Evolutionary conservation across 2,329 filamentous ascomycete species (phyloP).

Genomic region (Leptographium wingfieldii): DNA sequence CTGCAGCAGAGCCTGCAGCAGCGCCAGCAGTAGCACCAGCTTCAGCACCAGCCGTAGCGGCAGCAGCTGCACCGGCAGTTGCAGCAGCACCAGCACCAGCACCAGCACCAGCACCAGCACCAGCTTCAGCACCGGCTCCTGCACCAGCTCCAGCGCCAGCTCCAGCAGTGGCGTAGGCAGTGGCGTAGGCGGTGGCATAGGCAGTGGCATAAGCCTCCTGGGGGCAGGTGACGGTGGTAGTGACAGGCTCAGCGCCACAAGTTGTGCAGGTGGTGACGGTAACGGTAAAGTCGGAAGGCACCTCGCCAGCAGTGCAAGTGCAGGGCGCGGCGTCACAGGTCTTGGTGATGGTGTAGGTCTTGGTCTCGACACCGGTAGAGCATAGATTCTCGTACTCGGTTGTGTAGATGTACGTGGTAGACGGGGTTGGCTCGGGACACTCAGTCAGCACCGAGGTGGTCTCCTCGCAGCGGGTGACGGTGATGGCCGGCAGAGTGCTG

Average conservation of each 20-base stretch:
- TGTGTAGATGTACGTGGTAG: conserved; percentile 7
- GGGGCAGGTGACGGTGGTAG: conserved; percentile 8
- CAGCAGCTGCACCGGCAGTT: background rate
- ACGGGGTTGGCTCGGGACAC: conserved; percentile 1
- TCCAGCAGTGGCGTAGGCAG: background rate
- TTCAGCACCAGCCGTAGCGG: background rate
- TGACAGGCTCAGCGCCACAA: conserved; percentile 7
- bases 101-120: background rate
- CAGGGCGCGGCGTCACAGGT: conserved; percentile 10
- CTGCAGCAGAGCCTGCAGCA: background rate
- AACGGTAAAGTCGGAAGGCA: conserved; percentile 11
- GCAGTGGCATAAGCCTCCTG: background rate
- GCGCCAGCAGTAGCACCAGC: background rate
- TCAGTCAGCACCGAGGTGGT: background rate
- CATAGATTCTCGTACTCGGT: conserved; percentile 9
- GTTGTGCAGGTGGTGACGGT: conserved; percentile 9
- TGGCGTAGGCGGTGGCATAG: background rate
- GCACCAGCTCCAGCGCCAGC: background rate
- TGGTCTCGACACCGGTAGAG: conserved; percentile 5
- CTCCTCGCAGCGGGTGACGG: conserved; percentile 1
- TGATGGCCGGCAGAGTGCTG: conserved; percentile 8
- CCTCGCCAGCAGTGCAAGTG: background rate
- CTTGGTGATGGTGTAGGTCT: conserved; percentile 14
- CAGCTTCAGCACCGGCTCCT: background rate
- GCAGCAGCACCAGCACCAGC: background rate